Base-by-base conservation (phyloP, 2,329 filamentous ascomycete species). In the Fusarium sp. region DNA sequence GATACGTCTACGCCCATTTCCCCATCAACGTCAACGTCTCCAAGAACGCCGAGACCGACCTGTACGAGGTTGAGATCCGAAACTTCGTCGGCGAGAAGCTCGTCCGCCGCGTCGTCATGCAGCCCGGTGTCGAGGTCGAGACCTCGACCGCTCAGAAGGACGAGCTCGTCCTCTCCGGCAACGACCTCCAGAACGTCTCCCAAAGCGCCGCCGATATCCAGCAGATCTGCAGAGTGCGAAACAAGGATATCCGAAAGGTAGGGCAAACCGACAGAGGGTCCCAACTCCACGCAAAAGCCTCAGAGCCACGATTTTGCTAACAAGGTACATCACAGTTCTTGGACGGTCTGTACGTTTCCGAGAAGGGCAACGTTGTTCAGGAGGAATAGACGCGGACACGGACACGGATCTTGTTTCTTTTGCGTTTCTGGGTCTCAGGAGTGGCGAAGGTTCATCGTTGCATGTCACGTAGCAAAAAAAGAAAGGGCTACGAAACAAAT, bases 201-300 rank as follows among this genome's bases (percentile, higher is more conserved):
- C 96, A 99, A 90, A 95, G 93, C 84, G 96, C 96, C 79, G 96
- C 96, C 87, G 96, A 99, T 87, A 98, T 99, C 86, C 96, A 99
- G 91, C 96, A 99, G 89, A 95, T 96, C 88, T 99, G 96, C 95
- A 92, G 92, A 89, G 96, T 99, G 87, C 93, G 95, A 87, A 99
- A 99, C 94, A 99, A 99, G 95, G 96, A 99, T 98, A 99, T 99
- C 90, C 95, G 97, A 90, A 98, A 98, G 93, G 93, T 95, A 84
- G 79, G 87, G 38, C 24, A n/a, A 29, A 40, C 47, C 35, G 42
- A 29, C 45, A 27, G 8, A 47, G 16, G 42, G 6, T 45, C 10
- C 10, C 40, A 22, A 16, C 14, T 24, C 42, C 20, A 45, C 20
- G 20, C 40, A 45, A 45, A 16, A 14, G 11, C 40, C 42, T 24